Base-by-base conservation (phyloP, 2,329 filamentous ascomycete species). In the Cladorrhinum sp. region DNA sequence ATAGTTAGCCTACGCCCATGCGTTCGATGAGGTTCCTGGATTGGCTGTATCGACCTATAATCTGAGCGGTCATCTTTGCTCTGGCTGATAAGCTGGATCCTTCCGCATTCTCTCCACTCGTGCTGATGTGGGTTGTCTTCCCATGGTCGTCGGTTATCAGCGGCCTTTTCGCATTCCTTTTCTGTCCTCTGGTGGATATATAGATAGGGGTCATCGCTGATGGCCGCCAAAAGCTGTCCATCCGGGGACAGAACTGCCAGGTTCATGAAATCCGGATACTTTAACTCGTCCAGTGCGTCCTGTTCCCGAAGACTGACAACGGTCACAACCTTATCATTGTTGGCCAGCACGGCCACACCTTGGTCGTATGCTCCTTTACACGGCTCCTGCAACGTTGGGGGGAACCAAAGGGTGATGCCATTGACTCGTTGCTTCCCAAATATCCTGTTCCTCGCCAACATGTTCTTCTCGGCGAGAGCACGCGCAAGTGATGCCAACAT, bases 191-290 rank as follows among this genome's bases (percentile, higher is more conserved):
- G 79, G 73, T 96, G 95, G 65, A 98, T 87, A 74, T 95, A 97
- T 20, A 94, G 85, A 65, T 86, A 90, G 1, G 92, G 89, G 68
- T 93, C 89, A 71, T 99, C 95, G 46, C 94, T 90, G 49, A 98
- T 90, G 1, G 92, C 91, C 5, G 93, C 83, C 20, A 98, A 80
- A 10, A 94, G 76, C 20, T 82, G 84, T 1, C 93, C 94, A 72
- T 97, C 90, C 0, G 94, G 95, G 6, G 94, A 97, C 57, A 99
- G 88, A n/a, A 93, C 86, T 33, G 93, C 91, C 70, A 96, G 92
- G 70, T 99, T 99, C 78, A 98, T 94, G 65, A 87, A 90, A 71
- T 94, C 90, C 4, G 90, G 88, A 65, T 96, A 88, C 3, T 84
- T 81, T 57, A 97, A 78, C 49, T 87, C 82, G 58, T 90, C 86